Conservation (phyloP, 2,329 filamentous ascomycete species). For the Clonostachys byssicola region DNA sequence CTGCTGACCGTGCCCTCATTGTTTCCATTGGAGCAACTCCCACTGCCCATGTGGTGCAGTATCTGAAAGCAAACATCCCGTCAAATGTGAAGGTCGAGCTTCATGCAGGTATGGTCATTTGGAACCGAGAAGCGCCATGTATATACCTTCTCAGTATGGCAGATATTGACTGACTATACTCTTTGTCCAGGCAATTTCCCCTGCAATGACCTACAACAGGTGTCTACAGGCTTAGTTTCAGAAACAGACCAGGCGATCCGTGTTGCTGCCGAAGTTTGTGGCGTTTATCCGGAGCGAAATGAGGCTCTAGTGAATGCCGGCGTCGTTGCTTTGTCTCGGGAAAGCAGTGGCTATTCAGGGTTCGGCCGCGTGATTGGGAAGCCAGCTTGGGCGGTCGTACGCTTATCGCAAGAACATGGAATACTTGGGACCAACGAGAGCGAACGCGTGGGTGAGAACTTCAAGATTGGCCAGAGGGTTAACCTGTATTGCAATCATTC, state of each 20-base stretch:
- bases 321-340: constrained; percentile 24
- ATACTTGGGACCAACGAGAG: constrained; percentile 15
- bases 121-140: no score
- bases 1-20: constrained; percentile 14
- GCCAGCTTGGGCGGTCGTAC: constrained; percentile 21
- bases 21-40: constrained; percentile 28
- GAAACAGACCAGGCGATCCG: constrained; percentile 21
- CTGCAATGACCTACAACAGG: constrained; percentile 30
- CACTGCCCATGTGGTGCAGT: constrained; percentile 25
- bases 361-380: constrained; percentile 20
- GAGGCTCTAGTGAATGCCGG: constrained; percentile 30
- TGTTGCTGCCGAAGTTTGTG: constrained; percentile 25
- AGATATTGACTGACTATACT: no score
- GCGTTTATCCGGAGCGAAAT: constrained; percentile 28
- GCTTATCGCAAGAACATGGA: constrained; percentile 30
- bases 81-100: constrained; percentile 25
- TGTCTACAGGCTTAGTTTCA: constrained; percentile 23
- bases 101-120: constrained; percentile 16
- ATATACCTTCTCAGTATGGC: no score
- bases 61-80: constrained; percentile 18
- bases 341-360: constrained; percentile 19
- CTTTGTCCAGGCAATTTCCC: constrained; percentile 18
- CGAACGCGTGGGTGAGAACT: constrained; percentile 9
- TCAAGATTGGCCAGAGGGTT: constrained; percentile 24
- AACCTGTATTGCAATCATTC: constrained; percentile 23